phyloP scores from a whole-genome alignment of 495 filamentous ascomycete species.

The Durotheca rogersii region DNA sequence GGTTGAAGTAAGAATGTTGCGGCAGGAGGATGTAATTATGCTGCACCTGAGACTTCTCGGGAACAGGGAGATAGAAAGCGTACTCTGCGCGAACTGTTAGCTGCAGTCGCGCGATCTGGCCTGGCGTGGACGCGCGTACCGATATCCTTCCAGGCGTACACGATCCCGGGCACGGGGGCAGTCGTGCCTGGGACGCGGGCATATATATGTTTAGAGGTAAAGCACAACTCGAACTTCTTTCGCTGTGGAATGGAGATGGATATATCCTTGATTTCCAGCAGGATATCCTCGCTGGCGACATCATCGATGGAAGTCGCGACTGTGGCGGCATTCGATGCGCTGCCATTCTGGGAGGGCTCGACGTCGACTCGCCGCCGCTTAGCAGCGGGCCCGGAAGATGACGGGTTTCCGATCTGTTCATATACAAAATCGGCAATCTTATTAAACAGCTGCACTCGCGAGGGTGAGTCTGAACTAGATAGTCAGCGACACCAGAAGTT shows the following conservation, averaged over 20 bases:
- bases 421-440: conserved; percentile 52
- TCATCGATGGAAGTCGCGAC: conserved; percentile 31
- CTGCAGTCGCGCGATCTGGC: neutral
- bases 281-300: conserved; percentile 48
- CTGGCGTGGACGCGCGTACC: conserved; percentile 52
- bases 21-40: conserved; percentile 89
- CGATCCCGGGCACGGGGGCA: conserved; percentile 66
- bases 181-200: conserved; percentile 65
- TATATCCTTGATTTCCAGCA: conserved; percentile 67
- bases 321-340: conserved; percentile 26
- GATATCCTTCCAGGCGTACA: conserved; percentile 67
- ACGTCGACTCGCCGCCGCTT: conserved; percentile 55
- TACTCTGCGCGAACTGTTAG: conserved; percentile 57
- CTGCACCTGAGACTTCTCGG: conserved; percentile 85
- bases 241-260: conserved; percentile 79
- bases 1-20: conserved; percentile 57
- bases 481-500: conserved; percentile 23
- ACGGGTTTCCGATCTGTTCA: conserved; percentile 37
- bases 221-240: conserved; percentile 85
- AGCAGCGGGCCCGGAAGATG: conserved; percentile 38
- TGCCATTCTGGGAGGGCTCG: conserved; percentile 33
- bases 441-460: conserved; percentile 53
- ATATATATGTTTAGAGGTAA: conserved; percentile 65
- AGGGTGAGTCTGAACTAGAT: conserved; percentile 41
- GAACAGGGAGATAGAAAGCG: conserved; percentile 78